Percentiles rank a stretch among this genome's conserved stretches.
Evolutionary conservation across 805 yeast species (phyloP).

Genomic region (Wickerhamiella domercqiae): DNA sequence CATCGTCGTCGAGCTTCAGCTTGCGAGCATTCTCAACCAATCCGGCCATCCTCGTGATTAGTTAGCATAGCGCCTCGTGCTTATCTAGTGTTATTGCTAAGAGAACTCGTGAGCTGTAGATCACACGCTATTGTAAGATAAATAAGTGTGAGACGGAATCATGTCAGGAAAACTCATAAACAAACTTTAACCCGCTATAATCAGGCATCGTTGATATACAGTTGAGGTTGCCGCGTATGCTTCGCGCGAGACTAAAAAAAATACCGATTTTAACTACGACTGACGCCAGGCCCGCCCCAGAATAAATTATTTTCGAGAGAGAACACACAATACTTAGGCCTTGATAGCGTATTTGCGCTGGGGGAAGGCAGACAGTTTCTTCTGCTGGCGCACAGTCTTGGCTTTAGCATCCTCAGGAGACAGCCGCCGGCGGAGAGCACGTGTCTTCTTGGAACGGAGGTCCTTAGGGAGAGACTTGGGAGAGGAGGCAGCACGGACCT

Average conservation of each 20-base stretch:
- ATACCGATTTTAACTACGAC: no score
- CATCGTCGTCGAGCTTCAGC: constrained; percentile 54
- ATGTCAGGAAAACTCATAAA: no score
- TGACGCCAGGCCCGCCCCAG: background rate
- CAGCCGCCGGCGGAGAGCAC: constrained; percentile 97
- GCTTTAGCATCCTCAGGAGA: constrained; percentile 71
- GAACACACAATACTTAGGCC: constrained; percentile 41
- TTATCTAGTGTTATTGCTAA: background rate
- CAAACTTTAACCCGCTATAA: no score
- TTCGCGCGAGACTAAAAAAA: no score
- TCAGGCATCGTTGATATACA: no score
- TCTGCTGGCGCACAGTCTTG: constrained; percentile 77
- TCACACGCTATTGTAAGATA: no score
- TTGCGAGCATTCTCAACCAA: constrained; percentile 83
- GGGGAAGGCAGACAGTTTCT: constrained; percentile 93
- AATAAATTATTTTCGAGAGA: background rate
- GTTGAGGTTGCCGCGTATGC: no score
- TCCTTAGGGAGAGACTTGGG: constrained; percentile 90
- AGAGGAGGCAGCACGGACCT: constrained; percentile 81
- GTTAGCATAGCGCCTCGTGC: no score
- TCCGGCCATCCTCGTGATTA: background rate
- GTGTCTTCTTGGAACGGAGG: constrained; percentile 98
- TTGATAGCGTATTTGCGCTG: constrained; percentile 96
- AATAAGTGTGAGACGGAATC: no score
- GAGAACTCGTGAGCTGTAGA: no score